These are phyloP conservation scores for Fusarium sarcochroum DNA, from an alignment of 2,329 filamentous ascomycete species.

Conservation along the genomic window DNA sequence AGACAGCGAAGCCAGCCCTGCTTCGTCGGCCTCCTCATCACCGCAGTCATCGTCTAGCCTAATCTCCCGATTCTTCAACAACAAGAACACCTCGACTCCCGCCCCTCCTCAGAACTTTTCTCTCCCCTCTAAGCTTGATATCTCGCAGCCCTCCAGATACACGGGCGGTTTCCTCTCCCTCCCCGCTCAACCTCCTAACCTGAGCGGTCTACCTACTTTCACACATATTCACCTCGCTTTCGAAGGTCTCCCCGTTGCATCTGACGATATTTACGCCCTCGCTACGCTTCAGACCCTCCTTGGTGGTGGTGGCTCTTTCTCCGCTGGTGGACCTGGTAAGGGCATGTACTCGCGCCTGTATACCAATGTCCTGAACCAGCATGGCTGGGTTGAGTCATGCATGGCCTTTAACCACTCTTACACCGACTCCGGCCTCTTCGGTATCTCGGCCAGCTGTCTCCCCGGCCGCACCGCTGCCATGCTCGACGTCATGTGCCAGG, in stretches of 20 bases:
- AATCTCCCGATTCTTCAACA: constrained; percentile 87
- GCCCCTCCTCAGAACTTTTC: constrained; percentile 75
- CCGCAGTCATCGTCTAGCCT: constrained; percentile 72
- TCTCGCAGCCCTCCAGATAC: constrained; percentile 80
- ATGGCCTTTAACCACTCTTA: constrained; percentile 98
- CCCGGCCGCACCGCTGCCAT: constrained; percentile 84
- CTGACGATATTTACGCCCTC: constrained; percentile 94
- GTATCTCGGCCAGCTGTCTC: constrained; percentile 88
- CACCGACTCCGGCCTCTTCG: constrained; percentile 94
- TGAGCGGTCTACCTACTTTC: constrained; percentile 78
- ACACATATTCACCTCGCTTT: constrained; percentile 97
- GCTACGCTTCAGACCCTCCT: constrained; percentile 96
- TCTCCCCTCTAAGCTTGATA: constrained; percentile 65
- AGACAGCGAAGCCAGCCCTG: constrained; percentile 53
- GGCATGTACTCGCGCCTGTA: constrained; percentile 99
- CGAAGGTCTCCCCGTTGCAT: constrained; percentile 91
- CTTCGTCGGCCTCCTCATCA: constrained; percentile 51
- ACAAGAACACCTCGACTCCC: constrained; percentile 85
- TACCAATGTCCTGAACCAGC: constrained; percentile 97
- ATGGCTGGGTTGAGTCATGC: constrained; percentile 97
- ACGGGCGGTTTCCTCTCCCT: constrained; percentile 94
- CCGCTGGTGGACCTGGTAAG: constrained; percentile 95
- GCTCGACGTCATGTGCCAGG: constrained; percentile 95
- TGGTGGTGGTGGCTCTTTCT: constrained; percentile 96
- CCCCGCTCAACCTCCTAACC: constrained; percentile 83